Conservation (phyloP, 1,284 basidiomycete species). For the Fomitopsis pinicola region DNA sequence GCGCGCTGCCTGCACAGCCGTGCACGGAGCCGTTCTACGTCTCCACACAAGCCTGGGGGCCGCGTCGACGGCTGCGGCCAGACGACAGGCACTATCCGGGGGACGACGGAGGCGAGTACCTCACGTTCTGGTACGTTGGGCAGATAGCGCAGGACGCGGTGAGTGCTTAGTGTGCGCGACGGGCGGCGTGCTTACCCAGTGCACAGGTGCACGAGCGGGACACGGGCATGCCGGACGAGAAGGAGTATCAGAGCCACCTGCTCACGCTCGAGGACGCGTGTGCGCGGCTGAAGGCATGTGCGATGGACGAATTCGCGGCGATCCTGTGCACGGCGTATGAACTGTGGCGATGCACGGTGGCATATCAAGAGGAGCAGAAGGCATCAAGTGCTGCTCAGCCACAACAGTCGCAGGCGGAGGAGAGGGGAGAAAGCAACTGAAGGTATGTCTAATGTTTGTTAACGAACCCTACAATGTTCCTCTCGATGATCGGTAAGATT, state of each 20-base stretch:
- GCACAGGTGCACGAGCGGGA: conserved; percentile 40
- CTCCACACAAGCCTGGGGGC: conserved; percentile 28
- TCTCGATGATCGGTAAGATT: too few species aligned
- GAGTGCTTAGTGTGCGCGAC: conserved; percentile 14
- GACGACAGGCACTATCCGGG: conserved; percentile 3
- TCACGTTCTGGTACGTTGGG: conserved; percentile 49
- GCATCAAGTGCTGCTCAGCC: too few species aligned
- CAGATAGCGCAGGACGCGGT: conserved; percentile 50
- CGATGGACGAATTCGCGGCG: neutral
- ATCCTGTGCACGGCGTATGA: conserved; percentile 14
- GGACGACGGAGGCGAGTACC: conserved; percentile 40
- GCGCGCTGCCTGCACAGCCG: conserved; percentile 9
- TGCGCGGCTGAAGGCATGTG: conserved; percentile 8
- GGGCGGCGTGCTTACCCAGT: neutral
- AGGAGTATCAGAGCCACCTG: conserved; percentile 35
- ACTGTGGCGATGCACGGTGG: conserved; percentile 12
- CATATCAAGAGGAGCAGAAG: neutral
- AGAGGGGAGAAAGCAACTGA: too few species aligned
- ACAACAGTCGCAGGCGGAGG: too few species aligned
- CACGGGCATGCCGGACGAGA: conserved; percentile 55
- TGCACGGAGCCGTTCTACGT: conserved; percentile 48
- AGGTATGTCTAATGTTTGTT: too few species aligned
- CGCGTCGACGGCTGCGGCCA: conserved; percentile 6
- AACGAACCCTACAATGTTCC: too few species aligned
- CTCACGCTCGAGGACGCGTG: conserved; percentile 25